These are phyloP conservation scores for Carex cristatella DNA, from an alignment of 176 grass and related monocot genomes.

Conservation along the genomic window DNA sequence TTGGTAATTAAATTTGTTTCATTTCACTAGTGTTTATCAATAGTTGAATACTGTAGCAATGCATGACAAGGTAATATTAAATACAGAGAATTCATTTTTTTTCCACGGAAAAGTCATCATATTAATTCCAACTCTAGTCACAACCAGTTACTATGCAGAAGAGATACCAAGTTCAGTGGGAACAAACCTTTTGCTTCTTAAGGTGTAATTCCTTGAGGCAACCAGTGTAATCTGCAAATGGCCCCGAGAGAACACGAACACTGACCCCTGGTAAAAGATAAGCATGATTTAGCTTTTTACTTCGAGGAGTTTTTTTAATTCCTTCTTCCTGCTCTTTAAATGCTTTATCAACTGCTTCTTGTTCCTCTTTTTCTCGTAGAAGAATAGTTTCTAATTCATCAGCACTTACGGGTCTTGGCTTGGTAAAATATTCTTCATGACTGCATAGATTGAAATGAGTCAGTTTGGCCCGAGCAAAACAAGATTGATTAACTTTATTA, in stretches of 20 bases:
- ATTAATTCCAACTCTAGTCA: not conserved
- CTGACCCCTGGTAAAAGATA: conserved; percentile 44
- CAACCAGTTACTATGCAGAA: not conserved
- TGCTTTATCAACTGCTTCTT: conserved; percentile 58
- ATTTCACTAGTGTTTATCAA: not conserved
- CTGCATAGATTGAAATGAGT: conserved; percentile 35
- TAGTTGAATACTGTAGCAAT: not conserved
- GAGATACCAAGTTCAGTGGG: not conserved
- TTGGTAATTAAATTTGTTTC: not conserved
- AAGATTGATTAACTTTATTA: not conserved
- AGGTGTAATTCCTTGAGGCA: conserved; percentile 49
- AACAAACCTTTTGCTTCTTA: conserved; percentile 67
- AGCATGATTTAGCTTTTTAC: not conserved
- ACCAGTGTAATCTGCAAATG: conserved; percentile 66
- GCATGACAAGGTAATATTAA: not conserved
- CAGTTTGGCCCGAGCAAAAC: not conserved
- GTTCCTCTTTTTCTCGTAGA: conserved; percentile 63
- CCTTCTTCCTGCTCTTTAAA: conserved; percentile 37
- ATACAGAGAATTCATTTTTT: not conserved
- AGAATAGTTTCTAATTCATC: conserved; percentile 75
- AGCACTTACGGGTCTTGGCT: conserved; percentile 58
- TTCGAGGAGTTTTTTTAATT: conserved; percentile 40
- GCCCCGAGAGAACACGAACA: conserved; percentile 58
- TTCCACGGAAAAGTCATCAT: not conserved
- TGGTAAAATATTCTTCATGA: conserved; percentile 67